phyloP scores from a whole-genome alignment of 805 yeast genomes.

The Myxozyma udenii region DNA sequence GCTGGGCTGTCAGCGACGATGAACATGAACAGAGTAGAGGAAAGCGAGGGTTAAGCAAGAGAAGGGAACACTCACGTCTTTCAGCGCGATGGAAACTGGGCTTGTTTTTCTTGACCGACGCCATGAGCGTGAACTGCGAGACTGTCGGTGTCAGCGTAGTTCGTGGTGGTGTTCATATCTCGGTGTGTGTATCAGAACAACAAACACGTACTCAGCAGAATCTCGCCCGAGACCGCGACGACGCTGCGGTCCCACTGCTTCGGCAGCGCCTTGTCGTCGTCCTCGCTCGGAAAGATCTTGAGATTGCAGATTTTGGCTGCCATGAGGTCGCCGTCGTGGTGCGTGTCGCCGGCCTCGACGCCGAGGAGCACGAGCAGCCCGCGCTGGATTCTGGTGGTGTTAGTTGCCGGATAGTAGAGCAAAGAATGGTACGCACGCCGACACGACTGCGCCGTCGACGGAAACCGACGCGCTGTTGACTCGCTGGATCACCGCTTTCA shows the following conservation, averaged over 20 bases:
- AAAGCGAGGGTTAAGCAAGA: no score
- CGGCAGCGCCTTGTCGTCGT: conserved; percentile 1
- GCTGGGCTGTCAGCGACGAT: conserved; percentile 2
- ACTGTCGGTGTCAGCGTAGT: no score
- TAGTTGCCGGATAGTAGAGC: not conserved
- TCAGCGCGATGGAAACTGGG: conserved; percentile 91
- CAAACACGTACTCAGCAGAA: conserved; percentile 56
- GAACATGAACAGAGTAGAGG: conserved; percentile 34
- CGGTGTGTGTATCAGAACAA: no score
- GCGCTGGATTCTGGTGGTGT: conserved; percentile 45
- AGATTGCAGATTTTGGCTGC: conserved; percentile 64
- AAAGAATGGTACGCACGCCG: conserved; percentile 45
- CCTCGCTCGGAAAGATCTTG: conserved; percentile 61
- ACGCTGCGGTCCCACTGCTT: conserved; percentile 75
- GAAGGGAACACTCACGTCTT: conserved; percentile 60
- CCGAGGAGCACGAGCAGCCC: conserved; percentile 86
- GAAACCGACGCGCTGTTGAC: conserved; percentile 87
- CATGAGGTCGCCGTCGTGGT: conserved; percentile 65
- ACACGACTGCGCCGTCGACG: conserved; percentile 67
- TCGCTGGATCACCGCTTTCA: conserved; percentile 89
- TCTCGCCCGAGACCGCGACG: conserved; percentile 64
- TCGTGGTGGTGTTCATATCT: no score
- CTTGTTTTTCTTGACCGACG: conserved; percentile 84
- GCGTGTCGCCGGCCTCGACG: conserved; percentile 71
- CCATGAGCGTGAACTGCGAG: conserved; percentile 89